phyloP scores from a whole-genome alignment of 495 filamentous ascomycete species.

The Talaromyces wortmannii region DNA sequence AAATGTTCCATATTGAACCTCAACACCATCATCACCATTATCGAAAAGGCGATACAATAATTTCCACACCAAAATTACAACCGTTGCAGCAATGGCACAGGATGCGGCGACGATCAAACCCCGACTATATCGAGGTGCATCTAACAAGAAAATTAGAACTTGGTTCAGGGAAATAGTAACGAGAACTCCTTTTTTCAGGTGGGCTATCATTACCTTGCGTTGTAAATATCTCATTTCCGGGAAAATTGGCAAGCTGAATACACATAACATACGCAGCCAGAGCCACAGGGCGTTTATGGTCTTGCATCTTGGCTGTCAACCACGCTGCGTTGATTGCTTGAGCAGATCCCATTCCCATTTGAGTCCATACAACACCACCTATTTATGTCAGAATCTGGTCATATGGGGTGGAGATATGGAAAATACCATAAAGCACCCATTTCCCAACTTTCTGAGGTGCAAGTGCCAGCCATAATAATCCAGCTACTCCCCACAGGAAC shows the following conservation, averaged over 20 bases:
- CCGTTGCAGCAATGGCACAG: constrained; percentile 6
- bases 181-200: background rate
- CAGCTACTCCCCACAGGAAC: constrained; percentile 1
- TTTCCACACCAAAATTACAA: constrained; percentile 11
- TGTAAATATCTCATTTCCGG: constrained; percentile 1
- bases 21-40: background rate
- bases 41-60: constrained; percentile 3
- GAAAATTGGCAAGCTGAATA: constrained; percentile 3
- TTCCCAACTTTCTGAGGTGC: background rate
- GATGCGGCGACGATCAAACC: background rate
- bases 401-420: background rate
- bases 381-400: background rate
- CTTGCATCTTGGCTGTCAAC: constrained; percentile 5
- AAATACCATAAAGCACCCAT: constrained; percentile 4
- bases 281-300: constrained; percentile 4
- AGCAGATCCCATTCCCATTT: constrained; percentile 6
- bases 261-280: constrained; percentile 4
- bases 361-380: constrained; percentile 5
- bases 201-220: background rate
- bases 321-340: constrained; percentile 5
- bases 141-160: background rate
- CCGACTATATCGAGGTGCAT: constrained; percentile 1
- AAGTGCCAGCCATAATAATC: constrained; percentile 2
- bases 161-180: background rate
- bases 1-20: background rate